A percentile compares a stretch with the other conserved stretches of the same genome.
phyloP scores from a whole-genome alignment of 345 rosid species.

The Pelargonium nanum region DNA sequence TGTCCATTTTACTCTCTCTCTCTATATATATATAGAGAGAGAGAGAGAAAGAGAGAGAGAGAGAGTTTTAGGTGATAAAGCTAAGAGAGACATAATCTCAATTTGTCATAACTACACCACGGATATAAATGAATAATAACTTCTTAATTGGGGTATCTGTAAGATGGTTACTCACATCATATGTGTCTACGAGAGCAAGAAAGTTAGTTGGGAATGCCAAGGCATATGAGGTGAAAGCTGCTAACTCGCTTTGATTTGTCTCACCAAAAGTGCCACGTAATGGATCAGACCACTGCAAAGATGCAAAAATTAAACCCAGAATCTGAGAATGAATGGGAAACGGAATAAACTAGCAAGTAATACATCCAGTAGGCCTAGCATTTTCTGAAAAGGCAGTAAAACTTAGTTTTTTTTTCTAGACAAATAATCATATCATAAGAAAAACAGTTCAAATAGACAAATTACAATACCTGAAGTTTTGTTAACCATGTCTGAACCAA shows the following conservation, averaged over 20 bases:
- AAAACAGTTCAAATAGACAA: constrained; percentile 4
- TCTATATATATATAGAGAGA: too few relatives aligned
- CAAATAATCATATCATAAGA: neutral
- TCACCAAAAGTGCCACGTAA: constrained; percentile 49
- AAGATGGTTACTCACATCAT: constrained; percentile 53
- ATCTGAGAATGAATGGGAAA: neutral
- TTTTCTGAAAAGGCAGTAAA: too few relatives aligned
- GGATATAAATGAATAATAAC: neutral
- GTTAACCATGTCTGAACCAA: constrained; percentile 67
- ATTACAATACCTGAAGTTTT: constrained; percentile 57
- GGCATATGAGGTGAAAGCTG: constrained; percentile 88
- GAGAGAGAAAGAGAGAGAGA: too few relatives aligned
- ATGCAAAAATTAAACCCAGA: constrained; percentile 11
- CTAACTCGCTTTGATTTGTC: constrained; percentile 91
- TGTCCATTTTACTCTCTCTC: too few relatives aligned
- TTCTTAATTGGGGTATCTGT: neutral
- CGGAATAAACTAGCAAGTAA: neutral
- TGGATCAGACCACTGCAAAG: constrained; percentile 51
- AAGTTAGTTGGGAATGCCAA: constrained; percentile 78
- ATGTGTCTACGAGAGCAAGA: constrained; percentile 88
- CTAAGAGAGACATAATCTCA: too few relatives aligned
- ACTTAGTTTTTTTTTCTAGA: too few relatives aligned
- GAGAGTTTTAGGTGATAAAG: too few relatives aligned
- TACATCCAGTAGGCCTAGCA: neutral
- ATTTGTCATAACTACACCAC: too few relatives aligned